These are phyloP conservation scores for Fusarium pininemorale DNA, from an alignment of 2,329 filamentous ascomycete species.

Conservation along the genomic window DNA sequence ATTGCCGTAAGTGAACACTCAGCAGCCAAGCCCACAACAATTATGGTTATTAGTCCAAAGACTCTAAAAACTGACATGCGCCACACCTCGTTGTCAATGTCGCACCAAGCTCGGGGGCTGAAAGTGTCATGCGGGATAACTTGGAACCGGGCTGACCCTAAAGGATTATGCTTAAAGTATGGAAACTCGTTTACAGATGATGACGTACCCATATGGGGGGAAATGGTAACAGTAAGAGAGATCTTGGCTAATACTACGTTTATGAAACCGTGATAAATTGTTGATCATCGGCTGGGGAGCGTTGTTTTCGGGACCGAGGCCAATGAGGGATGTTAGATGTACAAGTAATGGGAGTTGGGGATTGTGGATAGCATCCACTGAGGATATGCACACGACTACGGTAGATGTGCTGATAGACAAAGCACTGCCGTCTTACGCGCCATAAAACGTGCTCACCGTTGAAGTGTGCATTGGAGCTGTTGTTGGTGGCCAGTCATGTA, in stretches of 20 bases:
- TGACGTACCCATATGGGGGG: not conserved
- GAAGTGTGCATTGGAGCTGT: not conserved
- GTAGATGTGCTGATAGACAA: not conserved
- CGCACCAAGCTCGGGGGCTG: fast-evolving
- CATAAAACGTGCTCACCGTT: not conserved
- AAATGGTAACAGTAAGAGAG: fast-evolving
- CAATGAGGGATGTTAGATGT: not conserved
- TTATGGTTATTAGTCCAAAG: too few relatives aligned
- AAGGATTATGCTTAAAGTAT: not conserved
- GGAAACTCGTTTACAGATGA: not conserved
- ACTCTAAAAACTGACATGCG: too few relatives aligned
- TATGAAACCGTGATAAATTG: not conserved
- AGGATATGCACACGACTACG: not conserved
- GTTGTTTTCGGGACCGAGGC: not conserved
- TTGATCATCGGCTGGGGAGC: not conserved
- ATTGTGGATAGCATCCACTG: not conserved
- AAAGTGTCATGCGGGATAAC: not conserved
- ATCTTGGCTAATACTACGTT: not conserved
- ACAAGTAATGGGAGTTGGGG: not conserved
- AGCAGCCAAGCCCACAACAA: too few relatives aligned
- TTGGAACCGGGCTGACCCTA: not conserved
- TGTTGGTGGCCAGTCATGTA: not conserved
- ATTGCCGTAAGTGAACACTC: too few relatives aligned
- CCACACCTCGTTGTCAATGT: not conserved
- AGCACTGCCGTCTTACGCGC: not conserved